These are phyloP conservation scores for Steccherinum ochraceum DNA, from an alignment of 768 basidiomycete genomes.

Conservation along the genomic window DNA sequence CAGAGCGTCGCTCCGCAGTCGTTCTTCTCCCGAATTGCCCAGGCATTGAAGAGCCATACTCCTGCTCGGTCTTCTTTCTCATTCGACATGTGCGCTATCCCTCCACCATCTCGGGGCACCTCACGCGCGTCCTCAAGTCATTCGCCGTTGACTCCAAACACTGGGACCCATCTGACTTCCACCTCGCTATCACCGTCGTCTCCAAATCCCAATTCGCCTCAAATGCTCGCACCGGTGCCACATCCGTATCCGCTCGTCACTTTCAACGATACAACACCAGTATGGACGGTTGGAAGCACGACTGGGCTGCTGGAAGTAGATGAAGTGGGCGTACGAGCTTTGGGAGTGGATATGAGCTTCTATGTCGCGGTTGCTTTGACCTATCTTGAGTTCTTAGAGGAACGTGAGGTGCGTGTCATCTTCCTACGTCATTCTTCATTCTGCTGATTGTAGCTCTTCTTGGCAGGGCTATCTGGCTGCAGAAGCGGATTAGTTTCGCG, in stretches of 20 bases:
- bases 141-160: slow-evolving; percentile 14
- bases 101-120: slow-evolving; percentile 5
- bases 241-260: slow-evolving; percentile 46
- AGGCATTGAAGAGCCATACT: slow-evolving; percentile 21
- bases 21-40: slow-evolving; percentile 22
- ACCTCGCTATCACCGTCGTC: neutral
- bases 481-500: slow-evolving; percentile 21
- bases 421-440: neutral
- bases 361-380: slow-evolving; percentile 72
- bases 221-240: slow-evolving; percentile 15
- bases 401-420: slow-evolving; percentile 58
- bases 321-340: slow-evolving; percentile 39
- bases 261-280: slow-evolving; percentile 69
- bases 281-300: slow-evolving; percentile 49
- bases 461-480: slow-evolving; percentile 27
- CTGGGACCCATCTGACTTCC: no score
- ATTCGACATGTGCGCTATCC: slow-evolving; percentile 43
- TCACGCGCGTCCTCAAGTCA: slow-evolving; percentile 17
- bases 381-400: slow-evolving; percentile 71
- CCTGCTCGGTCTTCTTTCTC: slow-evolving; percentile 53
- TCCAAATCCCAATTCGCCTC: neutral
- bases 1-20: slow-evolving; percentile 8
- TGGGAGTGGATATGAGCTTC: slow-evolving; percentile 73
- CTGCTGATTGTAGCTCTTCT: neutral
- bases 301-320: slow-evolving; percentile 65